Evolutionary conservation across 2,329 filamentous ascomycete species (phyloP).

Genomic region (Purpureocillium lavendulum): DNA sequence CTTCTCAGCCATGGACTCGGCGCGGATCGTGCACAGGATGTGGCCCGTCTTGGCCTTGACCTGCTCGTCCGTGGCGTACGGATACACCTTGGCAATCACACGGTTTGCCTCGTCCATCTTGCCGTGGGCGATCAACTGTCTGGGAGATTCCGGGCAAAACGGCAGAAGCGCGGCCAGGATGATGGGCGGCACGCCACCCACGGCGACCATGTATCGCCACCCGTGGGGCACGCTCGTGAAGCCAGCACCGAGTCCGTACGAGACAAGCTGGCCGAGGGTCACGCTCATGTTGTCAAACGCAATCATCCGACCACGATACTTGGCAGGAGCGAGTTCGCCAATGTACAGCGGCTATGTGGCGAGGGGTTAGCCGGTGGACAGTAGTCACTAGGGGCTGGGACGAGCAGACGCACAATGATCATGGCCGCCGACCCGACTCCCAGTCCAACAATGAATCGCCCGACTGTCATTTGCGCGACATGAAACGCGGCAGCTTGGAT

Average conservation of each 20-base stretch:
- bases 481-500: constrained; percentile 17
- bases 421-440: constrained; percentile 40
- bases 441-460: constrained; percentile 35
- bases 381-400: constrained; percentile 16
- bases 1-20: constrained; percentile 26
- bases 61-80: constrained; percentile 30
- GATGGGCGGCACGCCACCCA: constrained; percentile 37
- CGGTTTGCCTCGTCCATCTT: constrained; percentile 27
- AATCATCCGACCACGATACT: constrained; percentile 39
- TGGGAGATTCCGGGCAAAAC: constrained; percentile 39
- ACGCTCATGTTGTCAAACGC: constrained; percentile 38
- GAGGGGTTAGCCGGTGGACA: too few species aligned
- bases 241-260: constrained; percentile 30
- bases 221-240: constrained; percentile 30
- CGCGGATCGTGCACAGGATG: constrained; percentile 33
- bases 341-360: constrained; percentile 33
- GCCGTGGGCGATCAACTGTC: constrained; percentile 35
- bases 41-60: constrained; percentile 33
- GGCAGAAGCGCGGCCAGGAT: constrained; percentile 31
- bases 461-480: constrained; percentile 18
- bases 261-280: constrained; percentile 30
- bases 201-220: constrained; percentile 42
- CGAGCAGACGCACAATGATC: constrained; percentile 22
- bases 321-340: constrained; percentile 39
- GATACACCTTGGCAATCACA: constrained; percentile 31